Conservation (phyloP, 305 asterid species). For the Solanum hybrid region DNA sequence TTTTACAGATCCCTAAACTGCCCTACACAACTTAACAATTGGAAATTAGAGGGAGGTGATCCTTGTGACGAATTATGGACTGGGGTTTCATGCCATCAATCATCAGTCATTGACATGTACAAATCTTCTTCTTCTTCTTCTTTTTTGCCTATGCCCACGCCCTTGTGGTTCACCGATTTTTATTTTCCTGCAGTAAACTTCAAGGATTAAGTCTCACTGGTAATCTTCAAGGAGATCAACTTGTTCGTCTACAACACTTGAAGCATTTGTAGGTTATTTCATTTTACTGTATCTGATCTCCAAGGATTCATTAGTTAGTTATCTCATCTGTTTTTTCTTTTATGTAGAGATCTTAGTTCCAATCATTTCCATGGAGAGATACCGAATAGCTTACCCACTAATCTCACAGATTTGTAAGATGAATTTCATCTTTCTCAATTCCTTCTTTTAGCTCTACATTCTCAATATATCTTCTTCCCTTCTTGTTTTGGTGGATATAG, state of each 20-base stretch:
- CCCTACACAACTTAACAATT: conserved; percentile 45
- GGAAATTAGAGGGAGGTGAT: conserved; percentile 70
- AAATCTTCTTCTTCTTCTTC: not conserved
- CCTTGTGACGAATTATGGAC: conserved; percentile 75
- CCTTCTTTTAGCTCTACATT: not conserved
- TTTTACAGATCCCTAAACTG: conserved; percentile 56
- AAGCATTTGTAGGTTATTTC: conserved; percentile 55
- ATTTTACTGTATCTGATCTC: not conserved
- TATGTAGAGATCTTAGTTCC: conserved; percentile 67
- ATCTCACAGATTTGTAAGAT: conserved; percentile 69
- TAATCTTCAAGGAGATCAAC: conserved; percentile 40
- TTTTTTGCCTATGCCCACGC: not conserved
- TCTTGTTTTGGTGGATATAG: conserved; percentile 29
- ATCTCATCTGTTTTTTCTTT: conserved; percentile 8
- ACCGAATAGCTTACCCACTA: conserved; percentile 59
- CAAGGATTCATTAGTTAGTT: not conserved
- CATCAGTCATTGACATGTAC: conserved; percentile 64
- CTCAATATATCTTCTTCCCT: not conserved
- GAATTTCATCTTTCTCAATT: not conserved
- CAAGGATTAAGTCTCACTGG: conserved; percentile 59
- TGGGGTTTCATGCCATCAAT: conserved; percentile 60
- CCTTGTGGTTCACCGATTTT: not conserved
- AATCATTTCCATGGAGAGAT: conserved; percentile 58
- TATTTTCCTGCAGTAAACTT: conserved; percentile 46
- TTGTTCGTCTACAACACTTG: conserved; percentile 51